These are phyloP conservation scores for Aspergillus wentii DNA, from an alignment of 495 filamentous ascomycete genomes.

Conservation along the genomic window DNA sequence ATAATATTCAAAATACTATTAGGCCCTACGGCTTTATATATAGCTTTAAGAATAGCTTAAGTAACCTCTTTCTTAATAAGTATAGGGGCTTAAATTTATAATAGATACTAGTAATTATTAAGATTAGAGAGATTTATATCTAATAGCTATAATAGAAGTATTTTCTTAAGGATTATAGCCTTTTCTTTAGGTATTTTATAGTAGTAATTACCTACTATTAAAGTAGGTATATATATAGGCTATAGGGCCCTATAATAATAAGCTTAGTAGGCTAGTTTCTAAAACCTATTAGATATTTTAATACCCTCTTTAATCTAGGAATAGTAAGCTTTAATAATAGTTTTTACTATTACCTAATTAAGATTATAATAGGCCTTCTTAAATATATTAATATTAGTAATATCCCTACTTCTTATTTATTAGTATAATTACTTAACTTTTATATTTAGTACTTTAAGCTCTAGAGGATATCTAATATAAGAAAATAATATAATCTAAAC, in stretches of 20 bases:
- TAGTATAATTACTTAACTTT: not conserved
- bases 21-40: too few relatives aligned
- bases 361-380: not conserved
- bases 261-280: too few relatives aligned
- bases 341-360: not conserved
- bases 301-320: not conserved
- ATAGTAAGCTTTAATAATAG: not conserved
- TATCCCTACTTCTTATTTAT: slow-evolving; percentile 1
- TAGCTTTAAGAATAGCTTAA: too few relatives aligned
- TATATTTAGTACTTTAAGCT: too few relatives aligned
- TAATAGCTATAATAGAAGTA: not conserved
- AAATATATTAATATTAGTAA: not conserved
- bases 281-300: too few relatives aligned
- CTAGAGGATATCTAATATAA: not conserved
- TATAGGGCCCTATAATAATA: too few relatives aligned
- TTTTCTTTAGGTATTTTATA: too few relatives aligned
- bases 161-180: too few relatives aligned
- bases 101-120: not conserved
- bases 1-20: too few relatives aligned
- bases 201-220: not conserved
- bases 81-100: too few relatives aligned
- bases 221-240: not conserved
- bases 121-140: not conserved
- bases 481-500: not conserved
- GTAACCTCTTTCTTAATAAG: too few relatives aligned